A percentile compares a stretch with the other conserved stretches of the same genome.
Evolutionary conservation across 148 eudicot genomes (phyloP).

Genomic region (Silene uniflora): DNA sequence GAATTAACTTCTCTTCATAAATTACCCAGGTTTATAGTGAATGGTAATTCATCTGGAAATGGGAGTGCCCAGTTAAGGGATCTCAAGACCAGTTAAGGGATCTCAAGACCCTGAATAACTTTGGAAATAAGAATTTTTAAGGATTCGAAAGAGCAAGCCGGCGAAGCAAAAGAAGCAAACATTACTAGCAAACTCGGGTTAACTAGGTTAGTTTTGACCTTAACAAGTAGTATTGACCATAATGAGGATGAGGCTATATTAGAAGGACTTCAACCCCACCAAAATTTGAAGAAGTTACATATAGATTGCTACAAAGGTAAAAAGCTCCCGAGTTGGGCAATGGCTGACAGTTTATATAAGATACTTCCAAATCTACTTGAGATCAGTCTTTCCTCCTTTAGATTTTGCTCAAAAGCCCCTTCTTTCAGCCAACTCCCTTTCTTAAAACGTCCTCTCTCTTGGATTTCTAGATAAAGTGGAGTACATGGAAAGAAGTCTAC

Average conservation of each 20-base stretch:
- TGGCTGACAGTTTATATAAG: not conserved
- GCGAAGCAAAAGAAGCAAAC: slow-evolving; percentile 8
- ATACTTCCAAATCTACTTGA: slow-evolving; percentile 21
- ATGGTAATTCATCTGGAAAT: no score
- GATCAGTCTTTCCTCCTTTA: not conserved
- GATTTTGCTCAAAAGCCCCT: slow-evolving; percentile 4
- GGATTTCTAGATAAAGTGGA: not conserved
- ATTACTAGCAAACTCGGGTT: not conserved
- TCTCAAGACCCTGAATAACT: slow-evolving; percentile 5
- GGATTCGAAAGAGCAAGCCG: not conserved
- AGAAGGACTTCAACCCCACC: slow-evolving; percentile 26
- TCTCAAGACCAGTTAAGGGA: slow-evolving; percentile 11
- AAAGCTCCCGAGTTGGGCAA: slow-evolving; percentile 25
- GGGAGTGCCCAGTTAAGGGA: slow-evolving; percentile 14
- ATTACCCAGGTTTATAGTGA: not conserved
- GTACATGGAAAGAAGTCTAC: slow-evolving; percentile 1
- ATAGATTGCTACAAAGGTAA: not conserved
- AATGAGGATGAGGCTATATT: slow-evolving; percentile 15
- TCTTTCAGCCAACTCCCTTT: slow-evolving; percentile 18
- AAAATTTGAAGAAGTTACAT: slow-evolving; percentile 7
- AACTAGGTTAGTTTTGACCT: not conserved
- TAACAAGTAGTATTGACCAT: no score
- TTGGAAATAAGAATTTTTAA: not conserved
- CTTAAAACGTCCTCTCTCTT: slow-evolving; percentile 1
- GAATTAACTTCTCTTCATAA: slow-evolving; percentile 10